A percentile compares a stretch with the other conserved stretches of the same genome.
These are phyloP conservation scores for Trifolium pratense DNA, from an alignment of 306 rosid genomes.

Conservation along the genomic window DNA sequence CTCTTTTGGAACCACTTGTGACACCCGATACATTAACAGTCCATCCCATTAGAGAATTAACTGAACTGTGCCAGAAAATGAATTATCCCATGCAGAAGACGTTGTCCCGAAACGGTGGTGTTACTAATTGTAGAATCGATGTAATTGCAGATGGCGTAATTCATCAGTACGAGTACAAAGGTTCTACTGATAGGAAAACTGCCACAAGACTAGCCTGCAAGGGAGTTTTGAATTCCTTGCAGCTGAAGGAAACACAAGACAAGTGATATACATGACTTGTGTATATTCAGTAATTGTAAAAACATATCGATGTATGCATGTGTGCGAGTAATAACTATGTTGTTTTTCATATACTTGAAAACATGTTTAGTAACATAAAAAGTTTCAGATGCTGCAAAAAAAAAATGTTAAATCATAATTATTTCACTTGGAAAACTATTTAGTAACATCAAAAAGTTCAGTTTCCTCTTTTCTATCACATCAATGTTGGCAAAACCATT, in stretches of 20 bases:
- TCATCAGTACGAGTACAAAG: constrained; percentile 31
- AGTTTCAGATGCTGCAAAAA: too few relatives aligned
- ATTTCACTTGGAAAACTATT: too few relatives aligned
- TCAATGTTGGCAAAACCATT: too few relatives aligned
- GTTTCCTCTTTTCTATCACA: too few relatives aligned
- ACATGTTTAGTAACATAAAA: too few relatives aligned
- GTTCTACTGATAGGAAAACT: constrained; percentile 34
- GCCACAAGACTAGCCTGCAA: constrained; percentile 58
- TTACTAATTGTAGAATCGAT: constrained; percentile 41
- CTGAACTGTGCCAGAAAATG: constrained; percentile 51
- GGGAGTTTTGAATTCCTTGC: constrained; percentile 58
- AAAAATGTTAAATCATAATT: too few relatives aligned
- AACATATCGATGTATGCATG: neutral
- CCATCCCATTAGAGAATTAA: constrained; percentile 64
- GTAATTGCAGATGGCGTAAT: constrained; percentile 55
- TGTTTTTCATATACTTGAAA: too few relatives aligned
- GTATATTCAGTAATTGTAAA: constrained; percentile 13
- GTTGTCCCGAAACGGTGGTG: constrained; percentile 18
- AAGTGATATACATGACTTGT: constrained; percentile 28
- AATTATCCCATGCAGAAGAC: constrained; percentile 37
- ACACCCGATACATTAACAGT: constrained; percentile 61
- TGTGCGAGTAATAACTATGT: too few relatives aligned
- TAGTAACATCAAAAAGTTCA: too few relatives aligned
- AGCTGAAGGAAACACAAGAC: constrained; percentile 44
- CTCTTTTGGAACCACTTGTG: constrained; percentile 71